Conservation (phyloP, 306 rosid species). For the Lathyrus aphaca region DNA sequence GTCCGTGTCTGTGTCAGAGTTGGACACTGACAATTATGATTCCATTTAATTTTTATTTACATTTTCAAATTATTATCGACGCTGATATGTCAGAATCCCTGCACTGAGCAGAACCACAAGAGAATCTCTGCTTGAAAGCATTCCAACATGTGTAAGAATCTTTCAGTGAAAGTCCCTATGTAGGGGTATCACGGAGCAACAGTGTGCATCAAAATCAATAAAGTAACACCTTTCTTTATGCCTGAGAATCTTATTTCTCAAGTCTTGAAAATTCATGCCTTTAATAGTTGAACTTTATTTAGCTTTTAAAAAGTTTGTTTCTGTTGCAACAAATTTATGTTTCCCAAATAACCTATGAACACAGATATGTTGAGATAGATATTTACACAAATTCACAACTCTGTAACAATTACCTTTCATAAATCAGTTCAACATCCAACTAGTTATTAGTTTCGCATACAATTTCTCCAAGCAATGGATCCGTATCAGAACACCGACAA, state of each 20-base stretch:
- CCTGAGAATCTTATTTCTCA: background rate
- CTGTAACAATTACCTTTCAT: background rate
- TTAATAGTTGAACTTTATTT: background rate
- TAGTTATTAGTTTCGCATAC: background rate
- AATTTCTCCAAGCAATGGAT: slow-evolving; percentile 1
- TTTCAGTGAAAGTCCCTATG: background rate
- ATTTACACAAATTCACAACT: background rate
- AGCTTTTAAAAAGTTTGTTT: background rate
- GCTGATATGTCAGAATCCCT: no score
- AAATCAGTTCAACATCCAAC: background rate
- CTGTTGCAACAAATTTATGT: background rate
- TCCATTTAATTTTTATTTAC: no score
- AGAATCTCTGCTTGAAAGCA: background rate
- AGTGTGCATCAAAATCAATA: background rate
- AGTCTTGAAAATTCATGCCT: background rate
- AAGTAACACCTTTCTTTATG: background rate
- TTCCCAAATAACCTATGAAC: background rate
- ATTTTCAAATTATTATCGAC: no score
- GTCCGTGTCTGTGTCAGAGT: no score
- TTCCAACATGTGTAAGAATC: background rate
- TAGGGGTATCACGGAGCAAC: background rate
- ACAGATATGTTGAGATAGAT: background rate
- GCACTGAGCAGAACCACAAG: background rate
- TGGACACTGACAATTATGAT: no score
- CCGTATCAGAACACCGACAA: background rate